Base-by-base conservation (phyloP, 371 early-diverging fungal genomes). In the Capniomyces stellatus region DNA sequence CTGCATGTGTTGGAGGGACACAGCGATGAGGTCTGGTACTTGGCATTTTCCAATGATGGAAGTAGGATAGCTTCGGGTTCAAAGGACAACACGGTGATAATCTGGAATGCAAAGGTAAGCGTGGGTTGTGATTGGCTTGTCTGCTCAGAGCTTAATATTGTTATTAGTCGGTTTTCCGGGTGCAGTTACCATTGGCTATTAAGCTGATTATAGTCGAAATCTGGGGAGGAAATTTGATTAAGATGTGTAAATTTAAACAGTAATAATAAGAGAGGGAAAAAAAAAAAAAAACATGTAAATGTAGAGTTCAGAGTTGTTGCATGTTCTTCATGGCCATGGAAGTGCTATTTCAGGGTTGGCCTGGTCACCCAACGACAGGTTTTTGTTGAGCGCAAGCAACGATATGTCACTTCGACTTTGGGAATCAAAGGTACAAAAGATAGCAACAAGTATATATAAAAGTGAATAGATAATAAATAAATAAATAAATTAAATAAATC, bases 21-120 rank as follows among this genome's bases (percentile, higher is more conserved):
- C 60, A 61, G 65, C 1, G 90, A 94, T 62, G 96, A 97, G 64
- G 92, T 97, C 0, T 97, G 98, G 98, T 86, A 83, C 59, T 69
- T 93, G 35, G 71, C 81, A 1, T 94, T 94, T 61, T 92, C 93
- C 2, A 81, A 85, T 40, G 71, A 79, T 58, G 96, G 95, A 19
- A 66, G 64, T 27, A 82, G 76, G 56, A 67, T 97, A 19, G 95
- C 93, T 2, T 91, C 93, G 0, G 87, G 85, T 0, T 89, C 92
- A 22, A 82, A 81, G 59, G 96, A 97, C 67, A 72, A 72, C 30
- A 79, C 81, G 15, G 77, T 80, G 44, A 88, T 86, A 41, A 79
- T 97, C 27, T 97, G 96, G 96, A 76, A 77, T 58, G 64, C 81
- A 59, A 67, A 71, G 53, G 86, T 82, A 69, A 54, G 63, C 29